These are phyloP conservation scores for Dinochytrium kinnereticum DNA, from an alignment of 371 early-diverging fungal species.

Conservation along the genomic window DNA sequence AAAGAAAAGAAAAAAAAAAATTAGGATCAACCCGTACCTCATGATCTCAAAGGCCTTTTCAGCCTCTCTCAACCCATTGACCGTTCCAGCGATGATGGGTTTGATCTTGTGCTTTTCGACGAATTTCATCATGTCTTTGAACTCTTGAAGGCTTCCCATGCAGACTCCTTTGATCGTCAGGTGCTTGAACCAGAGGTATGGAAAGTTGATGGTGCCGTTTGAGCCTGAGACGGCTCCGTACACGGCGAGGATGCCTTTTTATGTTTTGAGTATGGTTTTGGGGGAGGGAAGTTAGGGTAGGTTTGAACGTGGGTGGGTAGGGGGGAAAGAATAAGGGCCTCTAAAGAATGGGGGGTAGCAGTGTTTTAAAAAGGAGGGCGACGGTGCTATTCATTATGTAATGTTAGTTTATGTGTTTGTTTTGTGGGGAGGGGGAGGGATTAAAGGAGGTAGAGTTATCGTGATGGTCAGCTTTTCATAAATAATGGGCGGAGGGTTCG, in stretches of 20 bases:
- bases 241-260: slow-evolving; percentile 38
- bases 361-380: no score
- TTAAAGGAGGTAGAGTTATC: no score
- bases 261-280: slow-evolving; percentile 14
- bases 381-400: no score
- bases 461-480: no score
- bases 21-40: no score
- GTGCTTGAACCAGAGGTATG: slow-evolving; percentile 52
- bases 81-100: slow-evolving; percentile 69
- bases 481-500: no score
- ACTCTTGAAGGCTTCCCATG: slow-evolving; percentile 69
- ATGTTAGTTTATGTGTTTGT: no score
- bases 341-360: no score
- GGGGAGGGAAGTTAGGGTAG: background rate
- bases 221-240: slow-evolving; percentile 67
- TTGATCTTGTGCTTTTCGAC: slow-evolving; percentile 61
- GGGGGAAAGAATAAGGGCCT: no score
- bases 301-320: no score
- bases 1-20: background rate
- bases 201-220: slow-evolving; percentile 55
- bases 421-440: no score
- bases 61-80: slow-evolving; percentile 47
- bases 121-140: slow-evolving; percentile 65
- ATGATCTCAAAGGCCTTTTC: slow-evolving; percentile 64
- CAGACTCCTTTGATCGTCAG: slow-evolving; percentile 66